Evolutionary conservation across 768 basidiomycete genomes (phyloP).

Genomic region (Leucocoprinus birnbaumii): DNA sequence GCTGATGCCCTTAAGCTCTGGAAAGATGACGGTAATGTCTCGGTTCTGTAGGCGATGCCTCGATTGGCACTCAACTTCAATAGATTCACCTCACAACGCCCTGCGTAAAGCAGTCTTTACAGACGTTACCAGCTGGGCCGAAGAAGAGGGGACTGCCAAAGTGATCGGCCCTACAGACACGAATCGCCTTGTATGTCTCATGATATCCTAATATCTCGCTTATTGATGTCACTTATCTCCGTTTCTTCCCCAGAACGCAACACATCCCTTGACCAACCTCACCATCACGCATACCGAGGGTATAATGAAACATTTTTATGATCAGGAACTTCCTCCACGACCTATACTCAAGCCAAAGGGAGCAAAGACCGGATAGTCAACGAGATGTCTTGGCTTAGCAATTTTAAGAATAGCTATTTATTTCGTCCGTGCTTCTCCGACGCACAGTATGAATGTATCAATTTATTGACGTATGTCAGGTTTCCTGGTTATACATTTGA

Average conservation of each 20-base stretch:
- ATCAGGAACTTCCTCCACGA: slow-evolving; percentile 4
- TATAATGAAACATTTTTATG: slow-evolving; percentile 26
- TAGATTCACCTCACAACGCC: slow-evolving; percentile 18
- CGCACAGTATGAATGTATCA: no score
- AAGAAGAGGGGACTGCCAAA: slow-evolving; percentile 23
- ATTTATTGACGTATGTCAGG: no score
- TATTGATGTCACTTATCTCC: neutral
- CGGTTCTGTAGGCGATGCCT: neutral
- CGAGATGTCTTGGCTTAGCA: no score
- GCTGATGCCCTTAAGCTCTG: slow-evolving; percentile 19
- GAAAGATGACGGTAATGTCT: slow-evolving; percentile 15
- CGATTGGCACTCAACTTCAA: neutral
- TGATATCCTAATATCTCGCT: neutral
- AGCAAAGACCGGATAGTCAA: neutral
- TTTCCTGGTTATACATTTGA: no score
- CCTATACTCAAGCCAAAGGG: neutral
- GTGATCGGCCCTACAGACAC: slow-evolving; percentile 12
- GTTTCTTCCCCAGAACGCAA: slow-evolving; percentile 24
- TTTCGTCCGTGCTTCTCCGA: no score
- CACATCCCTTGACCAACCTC: slow-evolving; percentile 33
- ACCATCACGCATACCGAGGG: slow-evolving; percentile 33
- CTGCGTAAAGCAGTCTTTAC: slow-evolving; percentile 20
- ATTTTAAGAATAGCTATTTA: no score
- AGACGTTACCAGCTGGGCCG: slow-evolving; percentile 27
- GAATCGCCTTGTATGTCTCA: slow-evolving; percentile 25